Evolutionary conservation across 306 rosid species (phyloP).

Genomic region (Vicia faba): DNA sequence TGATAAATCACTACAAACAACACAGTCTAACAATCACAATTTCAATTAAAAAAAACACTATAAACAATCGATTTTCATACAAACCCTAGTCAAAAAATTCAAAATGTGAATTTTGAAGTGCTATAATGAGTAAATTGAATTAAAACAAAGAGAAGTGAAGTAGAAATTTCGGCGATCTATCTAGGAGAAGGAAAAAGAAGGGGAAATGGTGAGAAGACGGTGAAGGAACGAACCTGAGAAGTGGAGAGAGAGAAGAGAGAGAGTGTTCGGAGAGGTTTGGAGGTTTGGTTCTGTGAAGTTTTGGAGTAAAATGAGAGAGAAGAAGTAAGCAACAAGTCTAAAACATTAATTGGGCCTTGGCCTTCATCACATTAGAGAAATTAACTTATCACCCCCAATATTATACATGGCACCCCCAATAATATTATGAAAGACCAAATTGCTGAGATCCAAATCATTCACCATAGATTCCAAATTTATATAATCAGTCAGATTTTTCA

Average conservation of each 20-base stretch:
- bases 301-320: neutral
- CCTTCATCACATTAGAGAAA: no score
- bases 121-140: neutral
- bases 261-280: no score
- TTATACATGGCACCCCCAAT: no score
- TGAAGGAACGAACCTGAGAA: constrained; percentile 15
- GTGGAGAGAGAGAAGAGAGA: neutral
- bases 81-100: neutral
- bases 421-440: no score
- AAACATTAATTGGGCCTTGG: neutral
- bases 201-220: neutral
- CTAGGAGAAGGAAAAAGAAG: neutral
- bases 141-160: no score
- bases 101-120: constrained; percentile 14
- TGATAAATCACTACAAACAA: constrained; percentile 30
- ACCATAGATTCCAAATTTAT: no score
- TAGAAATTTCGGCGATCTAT: neutral
- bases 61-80: neutral
- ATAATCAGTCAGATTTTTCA: no score
- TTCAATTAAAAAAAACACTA: neutral
- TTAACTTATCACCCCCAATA: no score
- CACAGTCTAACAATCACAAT: neutral
- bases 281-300: no score
- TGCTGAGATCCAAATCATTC: no score
- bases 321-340: constrained; percentile 1